These are phyloP conservation scores for Teratosphaeria zuluensis DNA, from an alignment of 2,329 filamentous ascomycete species.

Conservation along the genomic window DNA sequence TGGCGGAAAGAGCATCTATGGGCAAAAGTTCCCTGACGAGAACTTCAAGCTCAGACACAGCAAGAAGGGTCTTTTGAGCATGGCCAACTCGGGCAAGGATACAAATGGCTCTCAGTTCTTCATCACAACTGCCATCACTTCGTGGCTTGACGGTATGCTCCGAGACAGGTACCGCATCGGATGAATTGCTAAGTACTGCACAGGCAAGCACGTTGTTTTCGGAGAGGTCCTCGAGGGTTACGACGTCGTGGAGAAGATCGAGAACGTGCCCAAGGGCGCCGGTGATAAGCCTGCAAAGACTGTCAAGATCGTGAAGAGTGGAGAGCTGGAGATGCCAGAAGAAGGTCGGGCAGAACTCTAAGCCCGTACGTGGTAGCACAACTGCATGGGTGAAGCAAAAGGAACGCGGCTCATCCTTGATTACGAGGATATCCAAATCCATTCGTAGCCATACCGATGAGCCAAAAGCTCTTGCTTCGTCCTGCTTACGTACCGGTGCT, in stretches of 20 bases:
- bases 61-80: constrained; percentile 69
- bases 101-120: constrained; percentile 89
- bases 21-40: constrained; percentile 74
- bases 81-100: constrained; percentile 44
- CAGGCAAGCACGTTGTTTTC: constrained; percentile 78
- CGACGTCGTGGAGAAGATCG: constrained; percentile 69
- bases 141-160: not conserved
- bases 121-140: constrained; percentile 72
- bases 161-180: not conserved
- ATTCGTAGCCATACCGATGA: not conserved
- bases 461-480: not conserved
- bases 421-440: not conserved
- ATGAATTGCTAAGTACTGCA: not conserved
- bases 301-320: constrained; percentile 73
- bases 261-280: constrained; percentile 55
- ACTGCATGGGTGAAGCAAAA: not conserved
- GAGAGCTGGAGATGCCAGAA: constrained; percentile 70
- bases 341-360: constrained; percentile 92
- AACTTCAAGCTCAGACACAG: constrained; percentile 92
- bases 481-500: constrained; percentile 10
- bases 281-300: constrained; percentile 60
- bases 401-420: not conserved
- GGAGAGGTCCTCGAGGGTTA: constrained; percentile 82
- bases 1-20: constrained; percentile 83
- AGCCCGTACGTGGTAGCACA: constrained; percentile 14